These are phyloP conservation scores for Phanerochaete carnosa DNA, from an alignment of 768 basidiomycete genomes.

Conservation along the genomic window DNA sequence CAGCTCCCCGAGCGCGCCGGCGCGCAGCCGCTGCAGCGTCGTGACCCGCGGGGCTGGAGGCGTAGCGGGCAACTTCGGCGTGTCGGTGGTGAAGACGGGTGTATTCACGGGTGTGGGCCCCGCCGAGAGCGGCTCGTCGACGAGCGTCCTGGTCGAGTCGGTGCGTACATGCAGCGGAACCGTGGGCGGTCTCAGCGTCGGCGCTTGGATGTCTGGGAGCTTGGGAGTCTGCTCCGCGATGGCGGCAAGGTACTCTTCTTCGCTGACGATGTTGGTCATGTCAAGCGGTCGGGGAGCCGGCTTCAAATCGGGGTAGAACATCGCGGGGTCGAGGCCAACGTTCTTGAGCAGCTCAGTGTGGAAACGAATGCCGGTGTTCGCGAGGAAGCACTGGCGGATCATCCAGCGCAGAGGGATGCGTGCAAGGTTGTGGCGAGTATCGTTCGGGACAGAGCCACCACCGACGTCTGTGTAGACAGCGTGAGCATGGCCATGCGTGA, in stretches of 20 bases:
- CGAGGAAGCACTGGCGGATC: constrained; percentile 48
- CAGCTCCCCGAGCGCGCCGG: constrained; percentile 6
- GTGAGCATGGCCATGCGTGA: neutral
- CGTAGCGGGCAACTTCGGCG: constrained; percentile 6
- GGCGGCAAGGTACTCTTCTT: neutral
- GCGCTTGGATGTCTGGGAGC: constrained; percentile 3
- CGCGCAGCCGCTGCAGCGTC: neutral
- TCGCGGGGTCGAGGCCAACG: constrained; percentile 29
- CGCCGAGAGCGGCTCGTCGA: neutral
- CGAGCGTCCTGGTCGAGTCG: neutral
- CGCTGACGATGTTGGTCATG: neutral
- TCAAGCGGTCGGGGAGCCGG: constrained; percentile 20
- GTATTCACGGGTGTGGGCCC: neutral
- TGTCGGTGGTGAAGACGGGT: neutral
- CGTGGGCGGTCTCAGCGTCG: neutral
- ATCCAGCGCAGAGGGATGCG: constrained; percentile 67
- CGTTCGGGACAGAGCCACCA: constrained; percentile 64
- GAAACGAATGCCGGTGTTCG: constrained; percentile 41
- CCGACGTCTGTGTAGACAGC: constrained; percentile 56
- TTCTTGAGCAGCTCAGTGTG: constrained; percentile 25
- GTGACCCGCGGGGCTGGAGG: constrained; percentile 13
- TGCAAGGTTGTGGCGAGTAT: constrained; percentile 54
- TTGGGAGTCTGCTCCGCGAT: neutral
- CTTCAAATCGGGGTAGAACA: constrained; percentile 24
- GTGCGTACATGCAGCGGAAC: neutral